A percentile compares a stretch with the other conserved stretches of the same genome.
Conservation (phyloP, 345 rosid genomes). For the Clausena lansium region DNA sequence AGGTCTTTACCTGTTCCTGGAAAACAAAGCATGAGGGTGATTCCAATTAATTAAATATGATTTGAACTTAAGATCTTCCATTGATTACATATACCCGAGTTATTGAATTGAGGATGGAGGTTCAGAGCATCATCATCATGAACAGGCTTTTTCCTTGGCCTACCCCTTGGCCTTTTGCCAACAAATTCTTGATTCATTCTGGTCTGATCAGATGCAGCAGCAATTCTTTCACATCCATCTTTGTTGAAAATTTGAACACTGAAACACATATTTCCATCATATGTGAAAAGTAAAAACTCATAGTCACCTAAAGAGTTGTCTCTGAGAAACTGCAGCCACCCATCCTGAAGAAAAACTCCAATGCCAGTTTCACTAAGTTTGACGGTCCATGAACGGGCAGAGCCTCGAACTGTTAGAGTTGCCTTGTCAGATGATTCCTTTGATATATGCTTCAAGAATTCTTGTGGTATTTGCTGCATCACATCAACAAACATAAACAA, state of each 20-base stretch:
- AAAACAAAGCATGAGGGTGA: not conserved
- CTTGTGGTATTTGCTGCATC: constrained; percentile 2
- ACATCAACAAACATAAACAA: not conserved
- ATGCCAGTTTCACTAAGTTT: not conserved
- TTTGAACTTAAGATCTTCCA: not conserved
- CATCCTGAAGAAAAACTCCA: constrained; percentile 10
- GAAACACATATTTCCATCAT: constrained; percentile 21
- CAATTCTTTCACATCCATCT: not conserved
- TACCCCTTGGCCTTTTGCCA: not conserved
- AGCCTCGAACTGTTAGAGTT: constrained; percentile 7
- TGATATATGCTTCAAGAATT: not conserved
- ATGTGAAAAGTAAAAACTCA: constrained; percentile 8
- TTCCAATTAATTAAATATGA: not conserved
- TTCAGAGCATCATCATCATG: not conserved
- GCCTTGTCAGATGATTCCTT: not conserved
- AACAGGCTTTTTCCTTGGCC: too few species aligned
- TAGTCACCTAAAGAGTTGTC: constrained; percentile 8
- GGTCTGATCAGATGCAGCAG: not conserved
- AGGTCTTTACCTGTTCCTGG: not conserved
- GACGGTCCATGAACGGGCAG: constrained; percentile 14
- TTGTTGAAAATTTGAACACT: constrained; percentile 13
- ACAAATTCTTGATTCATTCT: not conserved
- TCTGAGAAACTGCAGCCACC: constrained; percentile 19
- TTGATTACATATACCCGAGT: not conserved
- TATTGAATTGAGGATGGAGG: too few species aligned